A percentile compares a stretch with the other conserved stretches of the same genome.
These are phyloP conservation scores for Penicillium sp. DNA, from an alignment of 2,329 filamentous ascomycete genomes.

Conservation along the genomic window DNA sequence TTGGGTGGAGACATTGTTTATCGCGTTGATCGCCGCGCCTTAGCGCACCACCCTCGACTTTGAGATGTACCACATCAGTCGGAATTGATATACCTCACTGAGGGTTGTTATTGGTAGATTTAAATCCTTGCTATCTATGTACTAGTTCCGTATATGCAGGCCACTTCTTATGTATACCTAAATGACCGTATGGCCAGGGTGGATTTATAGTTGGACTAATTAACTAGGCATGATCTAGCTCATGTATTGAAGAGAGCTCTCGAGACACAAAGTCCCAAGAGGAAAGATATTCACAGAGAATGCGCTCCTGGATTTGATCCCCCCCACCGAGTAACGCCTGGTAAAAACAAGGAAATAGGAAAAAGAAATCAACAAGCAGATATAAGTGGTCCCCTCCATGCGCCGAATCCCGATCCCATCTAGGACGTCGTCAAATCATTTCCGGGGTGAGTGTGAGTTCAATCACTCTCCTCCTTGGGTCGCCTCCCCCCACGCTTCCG, in stretches of 20 bases:
- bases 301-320: conserved; percentile 22
- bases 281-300: conserved; percentile 30
- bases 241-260: neutral
- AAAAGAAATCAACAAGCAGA: neutral
- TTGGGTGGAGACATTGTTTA: conserved; percentile 23
- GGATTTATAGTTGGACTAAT: neutral
- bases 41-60: neutral
- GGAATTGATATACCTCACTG: no score
- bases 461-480: conserved; percentile 45
- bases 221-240: neutral
- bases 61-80: no score
- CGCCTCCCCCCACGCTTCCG: conserved; percentile 46
- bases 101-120: neutral
- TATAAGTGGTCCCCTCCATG: conserved; percentile 12
- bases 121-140: no score
- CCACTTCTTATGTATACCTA: no score
- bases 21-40: conserved; percentile 17
- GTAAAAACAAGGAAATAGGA: conserved; percentile 1
- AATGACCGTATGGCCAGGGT: no score
- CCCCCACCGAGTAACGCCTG: conserved; percentile 10
- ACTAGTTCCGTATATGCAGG: no score
- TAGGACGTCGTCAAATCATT: conserved; percentile 25
- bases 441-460: conserved; percentile 4
- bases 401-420: conserved; percentile 23
- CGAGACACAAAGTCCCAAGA: neutral